A percentile compares a stretch with the other conserved stretches of the same genome.
These are phyloP conservation scores for Backusella mclennaniae DNA, from an alignment of 192 early-diverging fungal genomes.

Conservation along the genomic window DNA sequence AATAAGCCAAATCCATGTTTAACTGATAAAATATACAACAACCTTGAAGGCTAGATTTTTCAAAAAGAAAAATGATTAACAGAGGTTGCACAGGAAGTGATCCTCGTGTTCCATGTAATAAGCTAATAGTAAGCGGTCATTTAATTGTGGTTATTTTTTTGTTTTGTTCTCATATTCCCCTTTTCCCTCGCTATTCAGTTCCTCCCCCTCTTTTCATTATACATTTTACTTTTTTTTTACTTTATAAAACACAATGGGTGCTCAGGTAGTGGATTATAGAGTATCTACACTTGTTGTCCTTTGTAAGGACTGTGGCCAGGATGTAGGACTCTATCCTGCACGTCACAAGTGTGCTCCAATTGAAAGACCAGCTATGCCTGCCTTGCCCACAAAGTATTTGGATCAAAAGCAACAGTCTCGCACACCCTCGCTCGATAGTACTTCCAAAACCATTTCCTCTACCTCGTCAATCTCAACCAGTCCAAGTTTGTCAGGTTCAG, in stretches of 20 bases:
- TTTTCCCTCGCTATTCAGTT: not conserved
- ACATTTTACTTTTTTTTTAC: not conserved
- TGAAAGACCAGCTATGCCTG: conserved; percentile 21
- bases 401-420: not conserved
- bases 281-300: conserved; percentile 54
- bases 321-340: conserved; percentile 62
- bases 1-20: too few species aligned
- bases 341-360: conserved; percentile 44
- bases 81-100: not conserved
- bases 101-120: conserved; percentile 3
- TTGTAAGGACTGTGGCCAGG: conserved; percentile 60
- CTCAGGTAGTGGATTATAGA: conserved; percentile 50
- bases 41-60: not conserved
- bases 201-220: not conserved
- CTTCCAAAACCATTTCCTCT: not conserved
- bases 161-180: not conserved
- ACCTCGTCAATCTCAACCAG: not conserved
- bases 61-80: not conserved
- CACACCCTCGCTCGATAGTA: not conserved
- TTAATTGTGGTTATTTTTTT: not conserved
- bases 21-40: not conserved
- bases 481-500: conserved; percentile 7
- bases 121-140: not conserved
- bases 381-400: conserved; percentile 8
- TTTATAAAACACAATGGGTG: conserved; percentile 24